A percentile compares a stretch with the other conserved stretches of the same genome.
Evolutionary conservation across 2,329 filamentous ascomycete genomes (phyloP).

Genomic region (Teratosphaeriaceae sp.): DNA sequence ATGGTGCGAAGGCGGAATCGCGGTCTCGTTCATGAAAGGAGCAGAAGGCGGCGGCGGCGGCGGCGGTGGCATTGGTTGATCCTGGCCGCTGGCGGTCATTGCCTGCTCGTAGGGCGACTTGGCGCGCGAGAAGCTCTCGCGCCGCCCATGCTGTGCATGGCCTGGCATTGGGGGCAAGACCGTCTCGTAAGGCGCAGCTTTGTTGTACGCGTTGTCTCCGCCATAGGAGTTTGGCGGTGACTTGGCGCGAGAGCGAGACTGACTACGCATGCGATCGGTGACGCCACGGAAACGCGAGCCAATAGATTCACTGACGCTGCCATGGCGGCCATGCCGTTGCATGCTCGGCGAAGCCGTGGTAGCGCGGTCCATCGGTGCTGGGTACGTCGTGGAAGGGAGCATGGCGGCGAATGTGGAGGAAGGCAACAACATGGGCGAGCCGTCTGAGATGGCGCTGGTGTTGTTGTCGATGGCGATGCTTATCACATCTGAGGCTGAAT

Average conservation of each 20-base stretch:
- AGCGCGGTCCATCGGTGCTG: constrained; percentile 22
- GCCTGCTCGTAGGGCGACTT: constrained; percentile 27
- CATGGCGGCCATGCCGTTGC: constrained; percentile 48
- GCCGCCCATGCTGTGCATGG: constrained; percentile 13
- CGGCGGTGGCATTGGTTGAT: constrained; percentile 16
- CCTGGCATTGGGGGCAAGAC: constrained; percentile 27
- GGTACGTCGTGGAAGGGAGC: constrained; percentile 12
- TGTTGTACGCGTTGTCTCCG: constrained; percentile 10
- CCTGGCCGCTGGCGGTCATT: constrained; percentile 18
- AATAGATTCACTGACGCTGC: constrained; percentile 53
- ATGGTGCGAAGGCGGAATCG: constrained; percentile 32
- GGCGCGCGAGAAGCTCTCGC: constrained; percentile 18
- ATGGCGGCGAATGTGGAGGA: constrained; percentile 5
- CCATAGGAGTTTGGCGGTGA: constrained; percentile 8
- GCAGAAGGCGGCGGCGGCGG: constrained; percentile 34
- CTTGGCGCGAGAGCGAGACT: constrained; percentile 36
- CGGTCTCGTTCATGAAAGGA: constrained; percentile 33
- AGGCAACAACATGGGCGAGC: too few species aligned
- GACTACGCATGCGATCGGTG: constrained; percentile 47
- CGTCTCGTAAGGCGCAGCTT: constrained; percentile 40
- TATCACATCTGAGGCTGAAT: constrained; percentile 26
- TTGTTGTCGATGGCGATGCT: constrained; percentile 42
- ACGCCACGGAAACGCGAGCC: constrained; percentile 48
- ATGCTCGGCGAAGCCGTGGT: constrained; percentile 31
- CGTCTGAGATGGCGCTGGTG: too few species aligned